A percentile compares a stretch with the other conserved stretches of the same genome.
These are phyloP conservation scores for Yamadazyma buinensis DNA, from an alignment of 1,139 yeast genomes.

Conservation along the genomic window DNA sequence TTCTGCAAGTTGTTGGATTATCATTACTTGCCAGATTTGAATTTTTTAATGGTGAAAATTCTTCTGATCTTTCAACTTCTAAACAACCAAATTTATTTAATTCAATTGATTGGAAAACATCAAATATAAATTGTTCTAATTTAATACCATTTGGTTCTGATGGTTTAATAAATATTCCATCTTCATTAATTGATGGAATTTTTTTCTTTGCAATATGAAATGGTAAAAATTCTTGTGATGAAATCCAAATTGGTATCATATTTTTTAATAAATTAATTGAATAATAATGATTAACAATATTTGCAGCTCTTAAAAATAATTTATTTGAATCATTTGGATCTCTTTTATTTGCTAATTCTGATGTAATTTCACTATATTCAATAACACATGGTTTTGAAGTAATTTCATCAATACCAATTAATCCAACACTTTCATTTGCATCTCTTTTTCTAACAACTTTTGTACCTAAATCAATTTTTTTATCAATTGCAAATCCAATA, in stretches of 20 bases:
- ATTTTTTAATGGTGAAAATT: slow-evolving; percentile 92
- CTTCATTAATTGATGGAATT: slow-evolving; percentile 57
- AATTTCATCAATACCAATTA: slow-evolving; percentile 71
- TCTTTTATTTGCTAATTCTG: slow-evolving; percentile 63
- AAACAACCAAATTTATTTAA: slow-evolving; percentile 81
- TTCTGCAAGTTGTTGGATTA: slow-evolving; percentile 78
- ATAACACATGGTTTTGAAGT: slow-evolving; percentile 77
- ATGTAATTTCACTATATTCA: slow-evolving; percentile 88
- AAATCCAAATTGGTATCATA: slow-evolving; percentile 67
- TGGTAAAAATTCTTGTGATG: slow-evolving; percentile 65
- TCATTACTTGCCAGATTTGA: slow-evolving; percentile 80
- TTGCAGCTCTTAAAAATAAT: slow-evolving; percentile 85
- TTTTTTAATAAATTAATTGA: slow-evolving; percentile 64
- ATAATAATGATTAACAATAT: slow-evolving; percentile 95
- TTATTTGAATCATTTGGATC: slow-evolving; percentile 47
- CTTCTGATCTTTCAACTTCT: slow-evolving; percentile 81
- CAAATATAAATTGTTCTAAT: slow-evolving; percentile 95
- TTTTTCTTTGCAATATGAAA: slow-evolving; percentile 94
- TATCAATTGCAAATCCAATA: slow-evolving; percentile 76
- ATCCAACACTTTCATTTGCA: slow-evolving; percentile 85
- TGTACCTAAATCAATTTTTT: slow-evolving; percentile 74
- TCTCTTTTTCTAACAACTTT: slow-evolving; percentile 93
- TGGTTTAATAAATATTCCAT: slow-evolving; percentile 57
- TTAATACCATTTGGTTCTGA: slow-evolving; percentile 82
- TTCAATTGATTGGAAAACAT: slow-evolving; percentile 81